A percentile compares a stretch with the other conserved stretches of the same genome.
Evolutionary conservation across 2,329 filamentous ascomycete genomes (phyloP).

Genomic region (Sporothrix dimorphospora): DNA sequence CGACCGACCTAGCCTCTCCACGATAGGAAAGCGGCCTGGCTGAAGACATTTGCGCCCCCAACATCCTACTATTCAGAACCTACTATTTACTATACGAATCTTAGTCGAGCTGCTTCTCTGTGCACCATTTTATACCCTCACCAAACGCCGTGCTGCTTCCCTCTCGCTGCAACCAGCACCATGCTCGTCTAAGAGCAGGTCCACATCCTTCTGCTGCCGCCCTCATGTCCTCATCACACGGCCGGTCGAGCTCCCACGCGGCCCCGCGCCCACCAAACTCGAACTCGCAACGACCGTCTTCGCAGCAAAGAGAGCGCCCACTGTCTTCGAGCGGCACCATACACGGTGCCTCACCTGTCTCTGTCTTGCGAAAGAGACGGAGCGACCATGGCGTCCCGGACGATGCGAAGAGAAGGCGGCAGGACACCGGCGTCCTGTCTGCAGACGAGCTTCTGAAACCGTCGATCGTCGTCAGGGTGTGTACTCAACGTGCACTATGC

Average conservation of each 20-base stretch:
- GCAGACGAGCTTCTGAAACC: slow-evolving; percentile 57
- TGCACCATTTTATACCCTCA: not conserved
- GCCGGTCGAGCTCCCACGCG: slow-evolving; percentile 47
- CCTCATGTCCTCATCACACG: slow-evolving; percentile 28
- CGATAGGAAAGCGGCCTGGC: slow-evolving; percentile 11
- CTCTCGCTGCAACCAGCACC: not conserved
- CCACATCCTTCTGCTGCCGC: not conserved
- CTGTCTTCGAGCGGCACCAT: slow-evolving; percentile 40
- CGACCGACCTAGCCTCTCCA: slow-evolving; percentile 14
- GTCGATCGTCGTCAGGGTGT: slow-evolving; percentile 57
- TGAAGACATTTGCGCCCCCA: slow-evolving; percentile 8
- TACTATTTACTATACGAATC: slow-evolving; percentile 13
- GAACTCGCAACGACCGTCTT: slow-evolving; percentile 28
- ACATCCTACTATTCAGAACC: not conserved
- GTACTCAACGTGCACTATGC: not conserved
- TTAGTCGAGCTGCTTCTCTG: not conserved
- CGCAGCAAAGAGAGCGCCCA: slow-evolving; percentile 39
- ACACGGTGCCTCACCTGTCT: slow-evolving; percentile 41
- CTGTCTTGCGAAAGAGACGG: slow-evolving; percentile 36
- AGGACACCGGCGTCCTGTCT: slow-evolving; percentile 38
- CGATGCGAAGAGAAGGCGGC: slow-evolving; percentile 29
- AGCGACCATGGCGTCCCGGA: slow-evolving; percentile 39
- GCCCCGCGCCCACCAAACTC: slow-evolving; percentile 48
- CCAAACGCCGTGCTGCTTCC: not conserved
- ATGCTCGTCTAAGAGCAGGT: slow-evolving; percentile 23